Base-by-base conservation (phyloP, 2,329 filamentous ascomycete genomes). In the Aspergillus quadricinctus region DNA sequence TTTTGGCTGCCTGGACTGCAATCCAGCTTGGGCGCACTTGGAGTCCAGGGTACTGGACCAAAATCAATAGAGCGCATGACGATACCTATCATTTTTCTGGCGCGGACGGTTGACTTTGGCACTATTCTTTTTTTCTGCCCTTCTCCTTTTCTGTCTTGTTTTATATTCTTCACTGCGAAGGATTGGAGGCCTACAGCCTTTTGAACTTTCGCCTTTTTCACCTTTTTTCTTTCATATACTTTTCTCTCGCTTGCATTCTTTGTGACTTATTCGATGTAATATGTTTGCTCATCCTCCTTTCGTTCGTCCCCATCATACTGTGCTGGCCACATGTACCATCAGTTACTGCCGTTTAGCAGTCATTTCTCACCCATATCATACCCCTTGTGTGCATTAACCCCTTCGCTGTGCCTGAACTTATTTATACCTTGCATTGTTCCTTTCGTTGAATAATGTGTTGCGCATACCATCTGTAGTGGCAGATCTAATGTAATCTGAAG, bases 241-340 rank as follows among this genome's bases (percentile, higher is more conserved):
- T 64, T 60, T 67, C 63, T 57, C 61, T 65, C 54, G 64, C 28
- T 59, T 57, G 53, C 55, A 53, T 60, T 63, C 54, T 60, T 37
- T 61, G 64, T 66, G 40, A 49, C 50, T 56, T 68, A 66, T 68
- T 68, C 56, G 58, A 70, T 72, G 67, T 72, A 72, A 72, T 70
- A 66, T 65, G 54, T 65, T 60, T 53, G 23, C 23, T 29, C 48
- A 48, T 63, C 57, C 59, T 59, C 52, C 51, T 61, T 56, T 58
- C 56, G 61, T 60, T 62, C 29, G 60, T 57, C 46, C 61, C 41
- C 52, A 61, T 62, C 55, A 57, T 66, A 60, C 58, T 72, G 72
- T 75, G 73, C 73, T 73, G 73, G 73, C 60, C 73, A 74, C 71
- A 72, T 69, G 71, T 74, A 73, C 69, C 69, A 68, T 72, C 67